Evolutionary conservation across 176 grass and related monocot species (phyloP).

Genomic region (Urochloa ruziziensis): DNA sequence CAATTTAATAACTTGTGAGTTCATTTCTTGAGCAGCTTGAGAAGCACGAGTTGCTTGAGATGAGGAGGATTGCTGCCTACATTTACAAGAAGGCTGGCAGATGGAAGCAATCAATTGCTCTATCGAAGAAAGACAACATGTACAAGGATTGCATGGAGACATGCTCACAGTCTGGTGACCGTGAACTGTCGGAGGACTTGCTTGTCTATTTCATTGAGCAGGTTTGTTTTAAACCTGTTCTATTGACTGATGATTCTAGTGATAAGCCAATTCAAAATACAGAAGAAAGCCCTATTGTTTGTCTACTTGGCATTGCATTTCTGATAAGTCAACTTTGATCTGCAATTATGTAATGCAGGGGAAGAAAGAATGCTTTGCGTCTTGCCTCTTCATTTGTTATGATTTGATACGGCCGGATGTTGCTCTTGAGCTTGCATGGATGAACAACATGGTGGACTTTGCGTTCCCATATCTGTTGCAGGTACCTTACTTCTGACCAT

Average conservation of each 20-base stretch:
- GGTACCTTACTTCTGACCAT: conserved; percentile 42
- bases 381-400: conserved; percentile 97
- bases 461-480: conserved; percentile 96
- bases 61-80: conserved; percentile 97
- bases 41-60: conserved; percentile 98
- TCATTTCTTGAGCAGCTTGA: conserved; percentile 64
- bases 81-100: conserved; percentile 99
- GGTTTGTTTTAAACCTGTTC: conserved; percentile 36
- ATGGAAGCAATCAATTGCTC: conserved; percentile 94
- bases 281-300: neutral
- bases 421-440: conserved; percentile 96
- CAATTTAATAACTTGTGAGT: conserved; percentile 13
- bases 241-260: neutral
- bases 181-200: conserved; percentile 86
- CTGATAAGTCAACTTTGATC: neutral
- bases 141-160: conserved; percentile 99
- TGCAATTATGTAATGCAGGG: conserved; percentile 61
- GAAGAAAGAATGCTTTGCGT: conserved; percentile 99
- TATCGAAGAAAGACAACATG: conserved; percentile 96
- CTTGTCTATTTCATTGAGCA: conserved; percentile 96
- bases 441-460: conserved; percentile 96
- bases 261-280: neutral
- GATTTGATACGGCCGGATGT: conserved; percentile 91
- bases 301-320: neutral
- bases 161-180: conserved; percentile 92